phyloP scores from a whole-genome alignment of 2,329 filamentous ascomycete species.

The Domatiomyces globalis region DNA sequence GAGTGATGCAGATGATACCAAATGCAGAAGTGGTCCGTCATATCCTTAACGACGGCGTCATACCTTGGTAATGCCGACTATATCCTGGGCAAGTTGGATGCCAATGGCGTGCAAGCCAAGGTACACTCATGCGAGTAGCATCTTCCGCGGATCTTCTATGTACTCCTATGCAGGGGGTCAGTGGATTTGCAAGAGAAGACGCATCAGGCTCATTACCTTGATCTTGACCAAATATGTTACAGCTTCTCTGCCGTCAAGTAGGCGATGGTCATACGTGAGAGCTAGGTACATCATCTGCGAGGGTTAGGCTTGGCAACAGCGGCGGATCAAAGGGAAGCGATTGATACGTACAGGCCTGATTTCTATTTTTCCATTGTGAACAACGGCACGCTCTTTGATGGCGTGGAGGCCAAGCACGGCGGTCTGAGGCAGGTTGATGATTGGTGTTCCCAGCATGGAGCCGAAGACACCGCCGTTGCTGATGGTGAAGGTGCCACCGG shows the following conservation, averaged over 20 bases:
- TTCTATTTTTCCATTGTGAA: constrained; percentile 83
- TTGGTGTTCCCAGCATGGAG: constrained; percentile 91
- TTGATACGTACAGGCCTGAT: constrained; percentile 55
- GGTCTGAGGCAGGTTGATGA: constrained; percentile 56
- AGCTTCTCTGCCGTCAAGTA: constrained; percentile 87
- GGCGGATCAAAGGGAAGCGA: neutral
- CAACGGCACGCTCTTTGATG: constrained; percentile 87
- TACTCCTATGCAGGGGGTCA: constrained; percentile 12
- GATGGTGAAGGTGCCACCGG: constrained; percentile 94
- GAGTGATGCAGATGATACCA: neutral
- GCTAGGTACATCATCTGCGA: constrained; percentile 91
- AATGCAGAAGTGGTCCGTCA: neutral
- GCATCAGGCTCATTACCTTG: constrained; percentile 40
- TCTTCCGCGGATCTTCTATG: constrained; percentile 16
- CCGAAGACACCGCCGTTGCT: constrained; percentile 95
- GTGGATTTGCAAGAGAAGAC: neutral
- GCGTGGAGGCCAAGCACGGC: constrained; percentile 84
- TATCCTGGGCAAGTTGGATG: neutral
- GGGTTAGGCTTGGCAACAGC: constrained; percentile 3
- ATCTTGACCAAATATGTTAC: constrained; percentile 94
- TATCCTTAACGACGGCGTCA: neutral
- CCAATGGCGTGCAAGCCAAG: neutral
- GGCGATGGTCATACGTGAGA: constrained; percentile 90
- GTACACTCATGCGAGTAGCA: constrained; percentile 11
- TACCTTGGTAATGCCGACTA: no score